phyloP scores from a whole-genome alignment of 345 rosid genomes.

The Balakata baccata region DNA sequence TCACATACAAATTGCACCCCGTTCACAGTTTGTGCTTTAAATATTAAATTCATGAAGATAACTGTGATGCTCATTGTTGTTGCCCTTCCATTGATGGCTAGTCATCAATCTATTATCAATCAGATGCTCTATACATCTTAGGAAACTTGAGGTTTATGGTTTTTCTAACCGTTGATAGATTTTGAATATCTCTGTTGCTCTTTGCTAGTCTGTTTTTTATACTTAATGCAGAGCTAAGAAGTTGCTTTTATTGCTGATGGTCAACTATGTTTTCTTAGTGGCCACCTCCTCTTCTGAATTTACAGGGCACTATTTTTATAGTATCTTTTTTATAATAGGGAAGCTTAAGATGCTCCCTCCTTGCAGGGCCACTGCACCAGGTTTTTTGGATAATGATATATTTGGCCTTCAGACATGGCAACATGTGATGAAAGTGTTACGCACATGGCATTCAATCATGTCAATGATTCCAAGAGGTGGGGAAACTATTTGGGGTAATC shows the following conservation, averaged over 20 bases:
- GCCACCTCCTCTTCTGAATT: too few species aligned
- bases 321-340: too few species aligned
- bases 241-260: neutral
- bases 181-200: constrained; percentile 1
- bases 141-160: neutral
- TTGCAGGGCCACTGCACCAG: constrained; percentile 92
- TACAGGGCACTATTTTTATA: too few species aligned
- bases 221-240: neutral
- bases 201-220: neutral
- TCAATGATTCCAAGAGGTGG: constrained; percentile 97
- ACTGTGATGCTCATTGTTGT: neutral
- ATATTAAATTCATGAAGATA: neutral
- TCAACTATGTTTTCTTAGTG: neutral
- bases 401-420: constrained; percentile 82
- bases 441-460: constrained; percentile 95
- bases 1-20: neutral
- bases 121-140: constrained; percentile 6
- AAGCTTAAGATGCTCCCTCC: neutral
- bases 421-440: constrained; percentile 76
- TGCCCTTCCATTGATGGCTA: neutral
- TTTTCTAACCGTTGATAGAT: neutral
- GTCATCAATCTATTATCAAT: neutral
- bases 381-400: constrained; percentile 72
- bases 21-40: neutral
- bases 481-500: constrained; percentile 89